Evolutionary conservation across 192 early-diverging fungal species (phyloP).

Genomic region (Paraglomus brasilianum): DNA sequence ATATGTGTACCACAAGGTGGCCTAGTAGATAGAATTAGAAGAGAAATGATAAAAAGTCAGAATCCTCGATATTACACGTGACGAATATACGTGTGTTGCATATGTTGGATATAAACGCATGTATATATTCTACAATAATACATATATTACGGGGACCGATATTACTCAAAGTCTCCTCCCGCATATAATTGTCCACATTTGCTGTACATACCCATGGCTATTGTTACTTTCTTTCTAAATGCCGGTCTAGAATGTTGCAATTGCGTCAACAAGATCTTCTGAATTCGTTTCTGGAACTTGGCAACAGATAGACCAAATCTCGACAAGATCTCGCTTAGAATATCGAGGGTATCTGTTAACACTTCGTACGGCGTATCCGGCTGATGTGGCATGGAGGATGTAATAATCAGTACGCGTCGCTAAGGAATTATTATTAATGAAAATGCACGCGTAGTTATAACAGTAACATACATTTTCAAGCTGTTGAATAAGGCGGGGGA

Average conservation of each 20-base stretch:
- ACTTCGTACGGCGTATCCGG: constrained; percentile 50
- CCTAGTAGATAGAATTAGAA: constrained; percentile 30
- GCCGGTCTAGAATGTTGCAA: constrained; percentile 70
- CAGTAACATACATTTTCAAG: constrained; percentile 55
- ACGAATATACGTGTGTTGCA: no score
- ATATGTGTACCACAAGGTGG: constrained; percentile 60
- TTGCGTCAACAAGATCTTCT: constrained; percentile 63
- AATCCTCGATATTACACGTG: no score
- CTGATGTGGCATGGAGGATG: constrained; percentile 30
- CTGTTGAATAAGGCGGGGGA: constrained; percentile 65
- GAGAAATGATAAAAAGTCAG: not conserved
- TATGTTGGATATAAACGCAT: no score
- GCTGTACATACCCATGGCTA: constrained; percentile 51
- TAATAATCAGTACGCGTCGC: not conserved
- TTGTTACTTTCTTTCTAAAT: constrained; percentile 74
- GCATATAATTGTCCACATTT: no score
- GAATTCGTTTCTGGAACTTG: constrained; percentile 57
- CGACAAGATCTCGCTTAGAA: constrained; percentile 66
- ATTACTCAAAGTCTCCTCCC: no score
- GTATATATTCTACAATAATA: no score
- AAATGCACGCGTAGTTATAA: constrained; percentile 7
- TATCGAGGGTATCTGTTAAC: constrained; percentile 72
- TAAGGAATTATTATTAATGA: not conserved
- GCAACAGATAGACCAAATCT: constrained; percentile 67
- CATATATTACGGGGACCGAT: no score